Evolutionary conservation across 139 green algal species (phyloP).

Genomic region (Asterochloris sp.): DNA sequence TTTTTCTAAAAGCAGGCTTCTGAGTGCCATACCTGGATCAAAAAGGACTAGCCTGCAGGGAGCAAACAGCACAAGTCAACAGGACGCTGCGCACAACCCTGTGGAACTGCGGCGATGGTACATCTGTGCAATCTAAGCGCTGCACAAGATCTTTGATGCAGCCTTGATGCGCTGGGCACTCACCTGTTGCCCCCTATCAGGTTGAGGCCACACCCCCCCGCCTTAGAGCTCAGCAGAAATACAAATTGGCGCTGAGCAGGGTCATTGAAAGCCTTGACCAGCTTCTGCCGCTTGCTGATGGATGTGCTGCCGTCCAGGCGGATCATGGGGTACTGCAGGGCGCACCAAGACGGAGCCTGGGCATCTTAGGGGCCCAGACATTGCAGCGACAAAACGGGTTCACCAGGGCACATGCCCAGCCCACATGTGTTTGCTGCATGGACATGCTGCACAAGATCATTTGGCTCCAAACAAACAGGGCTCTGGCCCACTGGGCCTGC

Average conservation of each 20-base stretch:
- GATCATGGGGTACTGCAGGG: conserved; percentile 73
- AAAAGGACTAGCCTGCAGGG: conserved; percentile 78
- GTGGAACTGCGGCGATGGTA: too few species aligned
- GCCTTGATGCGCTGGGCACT: too few species aligned
- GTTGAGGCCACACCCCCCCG: conserved; percentile 93
- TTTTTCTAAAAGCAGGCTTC: too few species aligned
- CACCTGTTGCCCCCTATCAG: conserved; percentile 90
- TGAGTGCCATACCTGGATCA: conserved; percentile 58
- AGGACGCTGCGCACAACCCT: too few species aligned
- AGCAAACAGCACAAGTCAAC: too few species aligned
- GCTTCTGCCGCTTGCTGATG: conserved; percentile 93
- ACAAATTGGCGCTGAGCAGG: conserved; percentile 79
- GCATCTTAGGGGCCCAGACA: too few species aligned
- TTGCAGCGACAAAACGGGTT: background rate
- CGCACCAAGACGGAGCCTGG: background rate
- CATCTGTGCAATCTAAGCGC: too few species aligned
- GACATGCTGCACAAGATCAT: background rate
- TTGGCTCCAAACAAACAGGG: background rate
- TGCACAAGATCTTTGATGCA: too few species aligned
- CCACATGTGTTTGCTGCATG: too few species aligned
- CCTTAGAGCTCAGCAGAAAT: conserved; percentile 96
- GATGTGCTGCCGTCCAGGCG: conserved; percentile 88
- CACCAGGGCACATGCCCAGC: background rate
- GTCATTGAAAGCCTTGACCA: conserved; percentile 77
- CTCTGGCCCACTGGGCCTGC: too few species aligned